A percentile compares a stretch with the other conserved stretches of the same genome.
Conservation (phyloP, 2,329 filamentous ascomycete genomes). For the Botryotinia globosa region DNA sequence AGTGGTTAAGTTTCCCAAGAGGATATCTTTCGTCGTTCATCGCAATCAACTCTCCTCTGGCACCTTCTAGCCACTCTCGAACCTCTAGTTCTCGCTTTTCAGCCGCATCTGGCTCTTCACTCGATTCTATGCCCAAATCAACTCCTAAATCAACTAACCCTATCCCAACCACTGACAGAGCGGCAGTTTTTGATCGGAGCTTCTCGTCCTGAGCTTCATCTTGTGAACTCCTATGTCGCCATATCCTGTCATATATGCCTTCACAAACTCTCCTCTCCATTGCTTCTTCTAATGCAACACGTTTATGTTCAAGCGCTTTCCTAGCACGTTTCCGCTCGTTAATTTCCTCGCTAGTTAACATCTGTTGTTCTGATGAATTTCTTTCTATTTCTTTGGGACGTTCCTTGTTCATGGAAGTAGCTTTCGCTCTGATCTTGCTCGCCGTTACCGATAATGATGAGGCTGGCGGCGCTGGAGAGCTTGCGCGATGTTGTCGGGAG, state of each 20-base stretch:
- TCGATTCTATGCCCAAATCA: conserved; percentile 59
- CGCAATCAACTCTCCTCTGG: conserved; percentile 66
- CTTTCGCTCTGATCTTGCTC: conserved; percentile 55
- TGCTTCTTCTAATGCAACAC: conserved; percentile 77
- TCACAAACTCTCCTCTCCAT: conserved; percentile 85
- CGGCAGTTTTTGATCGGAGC: conserved; percentile 88
- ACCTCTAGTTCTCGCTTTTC: conserved; percentile 65
- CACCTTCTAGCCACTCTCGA: conserved; percentile 66
- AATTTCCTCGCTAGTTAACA: conserved; percentile 87
- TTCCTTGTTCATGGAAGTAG: conserved; percentile 53
- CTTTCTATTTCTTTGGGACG: conserved; percentile 44
- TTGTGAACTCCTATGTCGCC: conserved; percentile 84
- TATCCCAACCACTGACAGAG: conserved; percentile 86
- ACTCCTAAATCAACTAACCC: conserved; percentile 81
- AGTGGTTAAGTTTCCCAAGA: conserved; percentile 82
- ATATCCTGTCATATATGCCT: conserved; percentile 82
- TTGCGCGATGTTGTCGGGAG: conserved; percentile 68
- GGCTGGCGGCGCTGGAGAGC: conserved; percentile 53
- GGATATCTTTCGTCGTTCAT: conserved; percentile 90
- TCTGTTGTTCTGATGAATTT: conserved; percentile 63
- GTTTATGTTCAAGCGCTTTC: conserved; percentile 74
- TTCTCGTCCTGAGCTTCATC: conserved; percentile 96
- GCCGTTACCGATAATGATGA: conserved; percentile 56
- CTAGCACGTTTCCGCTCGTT: conserved; percentile 75
- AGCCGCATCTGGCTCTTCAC: conserved; percentile 55